phyloP scores from a whole-genome alignment of 2,329 filamentous ascomycete genomes.

The Lecanicillium sp. region DNA sequence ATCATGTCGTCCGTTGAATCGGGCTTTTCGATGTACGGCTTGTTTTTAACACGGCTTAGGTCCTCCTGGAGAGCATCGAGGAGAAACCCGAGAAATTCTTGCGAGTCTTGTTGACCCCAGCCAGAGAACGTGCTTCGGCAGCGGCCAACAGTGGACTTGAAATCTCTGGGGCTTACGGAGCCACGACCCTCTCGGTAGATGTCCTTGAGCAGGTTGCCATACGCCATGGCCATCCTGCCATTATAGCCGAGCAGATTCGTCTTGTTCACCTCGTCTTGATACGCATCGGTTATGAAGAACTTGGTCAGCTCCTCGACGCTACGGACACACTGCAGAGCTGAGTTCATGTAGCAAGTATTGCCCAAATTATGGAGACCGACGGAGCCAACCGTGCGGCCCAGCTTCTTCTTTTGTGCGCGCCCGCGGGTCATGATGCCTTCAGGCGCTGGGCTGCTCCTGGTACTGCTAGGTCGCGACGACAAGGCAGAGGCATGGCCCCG shows the following conservation, averaged over 20 bases:
- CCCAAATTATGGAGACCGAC: constrained; percentile 85
- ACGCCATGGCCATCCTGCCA: constrained; percentile 79
- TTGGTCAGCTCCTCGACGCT: constrained; percentile 89
- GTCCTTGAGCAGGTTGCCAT: constrained; percentile 65
- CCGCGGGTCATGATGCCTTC: constrained; percentile 61
- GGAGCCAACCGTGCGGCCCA: constrained; percentile 64
- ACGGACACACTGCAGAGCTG: constrained; percentile 86
- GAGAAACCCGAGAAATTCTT: constrained; percentile 92
- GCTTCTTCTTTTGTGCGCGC: constrained; percentile 59
- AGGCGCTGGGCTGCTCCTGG: constrained; percentile 60
- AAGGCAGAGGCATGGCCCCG: constrained; percentile 14
- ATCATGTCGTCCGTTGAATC: constrained; percentile 97
- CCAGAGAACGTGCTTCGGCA: constrained; percentile 84
- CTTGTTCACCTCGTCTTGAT: constrained; percentile 74
- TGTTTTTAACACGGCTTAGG: constrained; percentile 85
- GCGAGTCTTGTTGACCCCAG: constrained; percentile 93
- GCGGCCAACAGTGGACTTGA: constrained; percentile 75
- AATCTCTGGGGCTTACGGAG: constrained; percentile 70
- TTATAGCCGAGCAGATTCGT: constrained; percentile 80
- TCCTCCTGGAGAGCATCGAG: constrained; percentile 94
- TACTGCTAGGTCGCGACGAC: constrained; percentile 37
- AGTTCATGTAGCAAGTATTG: constrained; percentile 99
- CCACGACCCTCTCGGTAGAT: constrained; percentile 66
- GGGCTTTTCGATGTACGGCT: constrained; percentile 95
- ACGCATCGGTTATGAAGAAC: constrained; percentile 74